Percentiles rank a stretch among this genome's conserved stretches.
Evolutionary conservation across 2,329 filamentous ascomycete species (phyloP).

Genomic region (Penicillium sp.): DNA sequence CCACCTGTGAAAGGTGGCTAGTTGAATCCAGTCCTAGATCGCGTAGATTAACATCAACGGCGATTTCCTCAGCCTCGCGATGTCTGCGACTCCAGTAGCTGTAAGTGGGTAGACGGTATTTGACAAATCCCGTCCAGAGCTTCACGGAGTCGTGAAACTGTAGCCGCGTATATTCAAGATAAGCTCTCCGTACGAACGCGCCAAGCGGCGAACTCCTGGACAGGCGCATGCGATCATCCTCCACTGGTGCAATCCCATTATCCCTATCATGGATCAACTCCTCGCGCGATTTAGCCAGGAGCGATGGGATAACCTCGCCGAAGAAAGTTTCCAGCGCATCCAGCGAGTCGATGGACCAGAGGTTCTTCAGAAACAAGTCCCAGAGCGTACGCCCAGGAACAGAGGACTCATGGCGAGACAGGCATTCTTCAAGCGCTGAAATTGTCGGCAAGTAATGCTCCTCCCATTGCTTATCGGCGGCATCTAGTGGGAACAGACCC

Average conservation of each 20-base stretch:
- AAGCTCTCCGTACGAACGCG: slow-evolving; percentile 71
- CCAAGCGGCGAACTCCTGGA: slow-evolving; percentile 77
- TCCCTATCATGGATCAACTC: slow-evolving; percentile 59
- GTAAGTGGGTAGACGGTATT: slow-evolving; percentile 75
- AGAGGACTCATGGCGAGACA: slow-evolving; percentile 48
- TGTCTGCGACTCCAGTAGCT: slow-evolving; percentile 58
- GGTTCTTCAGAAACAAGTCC: slow-evolving; percentile 75
- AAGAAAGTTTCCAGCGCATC: slow-evolving; percentile 80
- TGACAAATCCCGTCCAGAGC: slow-evolving; percentile 80
- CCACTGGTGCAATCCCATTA: slow-evolving; percentile 50
- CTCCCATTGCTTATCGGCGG: slow-evolving; percentile 32
- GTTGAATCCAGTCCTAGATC: slow-evolving; percentile 57
- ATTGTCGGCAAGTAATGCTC: slow-evolving; percentile 41
- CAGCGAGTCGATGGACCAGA: slow-evolving; percentile 83
- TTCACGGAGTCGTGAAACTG: slow-evolving; percentile 75
- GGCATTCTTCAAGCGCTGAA: slow-evolving; percentile 49
- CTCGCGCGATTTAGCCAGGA: slow-evolving; percentile 64
- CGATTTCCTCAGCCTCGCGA: slow-evolving; percentile 45
- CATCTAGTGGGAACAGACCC: slow-evolving; percentile 57
- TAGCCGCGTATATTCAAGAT: slow-evolving; percentile 76
- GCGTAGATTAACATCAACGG: slow-evolving; percentile 64
- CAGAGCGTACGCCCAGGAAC: slow-evolving; percentile 80
- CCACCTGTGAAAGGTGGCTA: slow-evolving; percentile 50
- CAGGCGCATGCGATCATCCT: slow-evolving; percentile 57
- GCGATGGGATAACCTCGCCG: slow-evolving; percentile 51